Evolutionary conservation across 202 grass and related monocot species (phyloP), one percentile per base, ranked within the genome.

Genomic region (Setaria italica): DNA sequence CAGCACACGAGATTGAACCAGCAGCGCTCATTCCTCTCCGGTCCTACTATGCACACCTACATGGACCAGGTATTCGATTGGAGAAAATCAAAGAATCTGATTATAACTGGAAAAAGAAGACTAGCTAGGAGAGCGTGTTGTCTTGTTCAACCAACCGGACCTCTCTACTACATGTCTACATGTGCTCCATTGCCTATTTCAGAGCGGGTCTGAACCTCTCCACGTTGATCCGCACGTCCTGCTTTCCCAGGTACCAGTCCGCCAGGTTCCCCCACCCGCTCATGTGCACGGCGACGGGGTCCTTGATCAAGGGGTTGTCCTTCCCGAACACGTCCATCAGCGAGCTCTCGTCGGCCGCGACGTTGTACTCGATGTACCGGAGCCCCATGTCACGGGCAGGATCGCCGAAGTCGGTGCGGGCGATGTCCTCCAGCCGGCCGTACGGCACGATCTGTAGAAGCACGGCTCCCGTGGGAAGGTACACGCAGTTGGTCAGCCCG

Each of bases 231-330:
- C 83, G 77, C 4, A 92, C 77, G 48, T 94, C 87, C 81, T 92
- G 92, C 86, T 92, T 92, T 12, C 78, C 92, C 17, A 94, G 79
- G 74, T 94, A 94, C 84, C 83, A 90, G 86, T 92, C 82, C 32
- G 80, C 85, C 25, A 92, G 85, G 54, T 83, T 87, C 14, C 51
- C 70, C 90, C 90, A 94, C 0, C 86, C 90, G 64, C 87, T 92
- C 69, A 87, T 25, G 69, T 92, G 90, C 79, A 89, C 83, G 49
- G 80, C 80, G 5, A 84, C 30, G 4, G 87, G 87, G 17, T 82
- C 80, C 56, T 58, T 90, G 53, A 92, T 74, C 37, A 87, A 66
- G 54, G 87, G 86, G 69, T 92, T 87, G 35, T 92, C 90, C 78
- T 63, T 87, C 9, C 87, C 80, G 63, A 89, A 82, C 37, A 46